Percentiles rank a stretch among this genome's conserved stretches.
phyloP scores from a whole-genome alignment of 257 asterid species.

The Osmanthus fragrans region DNA sequence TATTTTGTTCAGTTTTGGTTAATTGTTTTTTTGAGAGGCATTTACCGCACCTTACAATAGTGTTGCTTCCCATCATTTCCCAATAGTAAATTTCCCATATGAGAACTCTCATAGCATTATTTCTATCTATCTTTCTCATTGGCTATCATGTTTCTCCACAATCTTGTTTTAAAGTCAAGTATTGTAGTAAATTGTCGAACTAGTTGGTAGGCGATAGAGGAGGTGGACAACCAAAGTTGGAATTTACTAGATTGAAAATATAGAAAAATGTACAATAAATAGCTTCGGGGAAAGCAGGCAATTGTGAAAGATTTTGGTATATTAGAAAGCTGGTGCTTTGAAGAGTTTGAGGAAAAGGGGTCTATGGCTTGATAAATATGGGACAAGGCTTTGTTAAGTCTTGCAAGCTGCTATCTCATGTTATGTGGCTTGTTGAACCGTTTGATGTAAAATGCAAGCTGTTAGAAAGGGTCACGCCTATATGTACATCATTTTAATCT shows the following conservation, averaged over 20 bases:
- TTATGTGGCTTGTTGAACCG: background rate
- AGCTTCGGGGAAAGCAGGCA: background rate
- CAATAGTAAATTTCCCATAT: background rate
- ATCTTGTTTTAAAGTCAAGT: background rate
- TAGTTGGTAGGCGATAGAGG: background rate
- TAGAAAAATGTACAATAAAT: background rate
- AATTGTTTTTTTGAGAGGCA: background rate
- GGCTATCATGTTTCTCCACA: background rate
- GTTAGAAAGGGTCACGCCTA: no score
- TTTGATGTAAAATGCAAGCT: background rate
- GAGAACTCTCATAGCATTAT: background rate
- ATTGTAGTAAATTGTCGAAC: background rate
- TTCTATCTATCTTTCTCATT: background rate
- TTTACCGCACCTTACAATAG: background rate
- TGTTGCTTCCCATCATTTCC: slow-evolving; percentile 7
- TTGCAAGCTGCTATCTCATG: background rate
- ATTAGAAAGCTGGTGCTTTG: no score
- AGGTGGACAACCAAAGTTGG: background rate
- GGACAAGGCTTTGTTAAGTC: background rate
- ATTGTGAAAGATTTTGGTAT: background rate
- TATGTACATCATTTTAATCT: no score
- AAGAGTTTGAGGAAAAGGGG: background rate
- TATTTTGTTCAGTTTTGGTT: background rate
- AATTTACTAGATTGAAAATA: slow-evolving; percentile 8
- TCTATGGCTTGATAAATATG: background rate